Conservation (phyloP, 805 yeast species). For the Starmerella bombicola region DNA sequence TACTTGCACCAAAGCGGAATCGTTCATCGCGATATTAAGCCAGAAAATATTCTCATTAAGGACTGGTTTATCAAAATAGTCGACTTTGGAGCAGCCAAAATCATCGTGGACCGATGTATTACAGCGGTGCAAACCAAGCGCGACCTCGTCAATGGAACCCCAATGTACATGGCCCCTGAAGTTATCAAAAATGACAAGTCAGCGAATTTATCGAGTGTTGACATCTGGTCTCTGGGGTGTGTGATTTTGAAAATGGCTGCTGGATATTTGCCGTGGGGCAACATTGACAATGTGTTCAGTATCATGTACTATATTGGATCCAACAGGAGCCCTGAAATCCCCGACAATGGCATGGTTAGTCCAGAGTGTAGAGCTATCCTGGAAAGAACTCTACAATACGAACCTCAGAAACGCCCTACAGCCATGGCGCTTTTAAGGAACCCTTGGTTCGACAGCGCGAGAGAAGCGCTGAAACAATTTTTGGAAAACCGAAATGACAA, state of each 20-base stretch:
- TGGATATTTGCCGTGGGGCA: conserved; percentile 93
- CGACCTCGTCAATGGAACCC: conserved; percentile 67
- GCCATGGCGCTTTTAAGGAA: conserved; percentile 66
- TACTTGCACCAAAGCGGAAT: conserved; percentile 89
- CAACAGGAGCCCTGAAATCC: conserved; percentile 80
- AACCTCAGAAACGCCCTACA: conserved; percentile 65
- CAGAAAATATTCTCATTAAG: conserved; percentile 81
- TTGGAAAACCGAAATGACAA: neutral
- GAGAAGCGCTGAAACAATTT: conserved; percentile 10
- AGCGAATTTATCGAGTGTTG: conserved; percentile 45
- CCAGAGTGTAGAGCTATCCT: conserved; percentile 60
- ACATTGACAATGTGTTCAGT: conserved; percentile 94
- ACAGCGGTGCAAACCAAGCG: conserved; percentile 23
- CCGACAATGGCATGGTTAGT: conserved; percentile 65
- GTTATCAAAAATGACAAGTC: conserved; percentile 65
- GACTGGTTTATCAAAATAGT: conserved; percentile 77
- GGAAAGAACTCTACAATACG: conserved; percentile 63
- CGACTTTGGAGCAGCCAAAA: conserved; percentile 96
- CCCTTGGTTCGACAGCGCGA: conserved; percentile 23
- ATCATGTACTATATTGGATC: conserved; percentile 97
- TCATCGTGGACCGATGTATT: conserved; percentile 34
- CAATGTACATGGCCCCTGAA: conserved; percentile 99
- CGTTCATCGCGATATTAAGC: conserved; percentile 94
- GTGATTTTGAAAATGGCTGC: conserved; percentile 94
- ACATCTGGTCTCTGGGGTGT: conserved; percentile 96